Percentiles rank a stretch among this genome's conserved stretches.
Conservation (phyloP, 2,329 filamentous ascomycete species). For the Remersonia thermophila region DNA sequence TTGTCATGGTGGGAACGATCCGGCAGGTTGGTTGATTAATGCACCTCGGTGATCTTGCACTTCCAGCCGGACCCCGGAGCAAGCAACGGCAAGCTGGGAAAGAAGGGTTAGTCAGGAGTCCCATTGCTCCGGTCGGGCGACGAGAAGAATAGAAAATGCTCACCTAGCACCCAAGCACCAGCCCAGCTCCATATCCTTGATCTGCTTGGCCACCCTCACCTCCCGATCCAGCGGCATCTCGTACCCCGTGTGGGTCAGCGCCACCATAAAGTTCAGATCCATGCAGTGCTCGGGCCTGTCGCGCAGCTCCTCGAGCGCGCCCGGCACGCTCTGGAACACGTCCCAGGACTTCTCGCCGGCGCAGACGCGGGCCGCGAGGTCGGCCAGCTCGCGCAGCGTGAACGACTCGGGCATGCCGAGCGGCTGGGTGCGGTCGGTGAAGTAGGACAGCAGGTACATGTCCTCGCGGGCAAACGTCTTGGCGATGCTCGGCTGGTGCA, state of each 20-base stretch:
- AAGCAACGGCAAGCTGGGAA: conserved; percentile 63
- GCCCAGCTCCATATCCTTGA: conserved; percentile 89
- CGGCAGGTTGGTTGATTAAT: conserved; percentile 26
- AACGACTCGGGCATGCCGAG: conserved; percentile 98
- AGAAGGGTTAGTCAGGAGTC: no score
- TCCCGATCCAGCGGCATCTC: conserved; percentile 96
- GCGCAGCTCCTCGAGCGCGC: conserved; percentile 66
- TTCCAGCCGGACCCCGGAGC: conserved; percentile 76
- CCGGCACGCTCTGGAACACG: conserved; percentile 62
- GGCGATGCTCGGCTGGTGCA: conserved; percentile 82
- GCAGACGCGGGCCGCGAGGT: conserved; percentile 76
- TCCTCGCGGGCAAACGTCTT: conserved; percentile 90
- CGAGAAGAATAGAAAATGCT: conserved; percentile 1
- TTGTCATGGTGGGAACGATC: no score
- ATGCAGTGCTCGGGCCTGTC: conserved; percentile 84
- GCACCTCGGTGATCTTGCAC: conserved; percentile 70
- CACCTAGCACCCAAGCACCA: conserved; percentile 97
- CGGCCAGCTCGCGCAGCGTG: conserved; percentile 78
- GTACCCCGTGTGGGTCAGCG: conserved; percentile 85
- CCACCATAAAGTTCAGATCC: conserved; percentile 93
- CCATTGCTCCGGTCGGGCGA: no score
- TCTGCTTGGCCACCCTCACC: conserved; percentile 97
- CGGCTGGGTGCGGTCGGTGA: conserved; percentile 86
- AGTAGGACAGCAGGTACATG: conserved; percentile 95
- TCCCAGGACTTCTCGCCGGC: conserved; percentile 66